Base-by-base conservation (phyloP, 75 land plant species). In the Pinus taeda region DNA sequence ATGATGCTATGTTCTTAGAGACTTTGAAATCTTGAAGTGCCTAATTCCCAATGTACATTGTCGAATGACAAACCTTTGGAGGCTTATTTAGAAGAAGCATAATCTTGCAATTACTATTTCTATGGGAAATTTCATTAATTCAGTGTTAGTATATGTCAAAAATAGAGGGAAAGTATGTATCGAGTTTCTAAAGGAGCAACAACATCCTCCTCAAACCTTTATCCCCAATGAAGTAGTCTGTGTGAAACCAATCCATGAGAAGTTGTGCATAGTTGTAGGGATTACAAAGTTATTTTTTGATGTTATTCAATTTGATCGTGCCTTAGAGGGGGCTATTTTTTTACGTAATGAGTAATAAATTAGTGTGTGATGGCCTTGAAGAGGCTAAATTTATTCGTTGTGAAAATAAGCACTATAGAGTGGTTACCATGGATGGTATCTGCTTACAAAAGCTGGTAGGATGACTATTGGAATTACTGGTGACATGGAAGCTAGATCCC, bases 121-220 rank as follows among this genome's bases (percentile, higher is more conserved):
- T 18, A 97, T 97, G 99, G 99, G 99, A 57, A 93, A 77, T 85
- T 93, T 86, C 75, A 97, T 97, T 98, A 98, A 97, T 85, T 98
- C 99, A 67, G 92, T 97, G 3, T 93, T 97, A n/a, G 99, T 97
- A 60, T 94, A 97, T 71, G 98, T 95, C 86, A 98, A 97, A 72
- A 66, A 71, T 57, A 94, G 94, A 4, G 99, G 95, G 74, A 97
- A 97, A 75, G 99, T 95, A 77, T 97, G 99, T 73, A 97, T 97
- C 73, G 95, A 96, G 99, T 97, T 94, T 83, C 79, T 97, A 83
- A 97, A 97, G 86, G 98, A 95, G 59, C 99, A 97, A 73, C 85
- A 95, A 57, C 88, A 92, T 79, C 95, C 93, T 73, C 99, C 99
- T 71, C 88, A 83, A 84, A 97, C 98, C 26, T 97, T 97, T 77